These are phyloP conservation scores for Penicillium dipodomyicola DNA, from an alignment of 495 filamentous ascomycete genomes.

Conservation along the genomic window DNA sequence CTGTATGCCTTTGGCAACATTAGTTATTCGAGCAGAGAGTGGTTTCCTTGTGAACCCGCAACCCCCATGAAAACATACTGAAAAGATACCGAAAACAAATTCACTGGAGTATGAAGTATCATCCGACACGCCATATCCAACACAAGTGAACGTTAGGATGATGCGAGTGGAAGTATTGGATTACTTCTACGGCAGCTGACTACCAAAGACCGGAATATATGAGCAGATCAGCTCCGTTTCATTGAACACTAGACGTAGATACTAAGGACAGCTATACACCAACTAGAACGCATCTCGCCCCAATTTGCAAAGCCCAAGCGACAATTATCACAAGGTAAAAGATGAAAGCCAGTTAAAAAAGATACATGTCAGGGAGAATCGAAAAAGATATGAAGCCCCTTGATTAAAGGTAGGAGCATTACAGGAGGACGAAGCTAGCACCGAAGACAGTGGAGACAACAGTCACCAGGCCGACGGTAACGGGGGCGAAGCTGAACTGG, in stretches of 20 bases:
- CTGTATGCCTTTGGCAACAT: too few relatives aligned
- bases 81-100: too few relatives aligned
- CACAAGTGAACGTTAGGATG: too few relatives aligned
- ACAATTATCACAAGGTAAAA: conserved; percentile 4
- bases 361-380: conserved; percentile 21
- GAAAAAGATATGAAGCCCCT: conserved; percentile 5
- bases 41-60: too few relatives aligned
- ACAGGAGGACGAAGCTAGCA: conserved; percentile 52
- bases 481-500: conserved; percentile 52
- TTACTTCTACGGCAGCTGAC: not conserved
- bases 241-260: conserved; percentile 12
- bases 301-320: conserved; percentile 2
- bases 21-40: too few relatives aligned
- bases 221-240: conserved; percentile 10
- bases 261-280: conserved; percentile 23
- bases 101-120: too few relatives aligned
- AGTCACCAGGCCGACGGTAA: conserved; percentile 54
- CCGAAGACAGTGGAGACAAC: conserved; percentile 62
- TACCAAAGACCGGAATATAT: not conserved
- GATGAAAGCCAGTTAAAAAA: conserved; percentile 18
- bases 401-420: conserved; percentile 17
- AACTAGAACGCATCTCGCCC: conserved; percentile 11
- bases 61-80: too few relatives aligned
- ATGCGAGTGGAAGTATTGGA: not conserved
- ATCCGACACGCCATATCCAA: too few relatives aligned